A percentile compares a stretch with the other conserved stretches of the same genome.
Conservation (phyloP, 768 basidiomycete genomes). For the Boletus reticuloceps region DNA sequence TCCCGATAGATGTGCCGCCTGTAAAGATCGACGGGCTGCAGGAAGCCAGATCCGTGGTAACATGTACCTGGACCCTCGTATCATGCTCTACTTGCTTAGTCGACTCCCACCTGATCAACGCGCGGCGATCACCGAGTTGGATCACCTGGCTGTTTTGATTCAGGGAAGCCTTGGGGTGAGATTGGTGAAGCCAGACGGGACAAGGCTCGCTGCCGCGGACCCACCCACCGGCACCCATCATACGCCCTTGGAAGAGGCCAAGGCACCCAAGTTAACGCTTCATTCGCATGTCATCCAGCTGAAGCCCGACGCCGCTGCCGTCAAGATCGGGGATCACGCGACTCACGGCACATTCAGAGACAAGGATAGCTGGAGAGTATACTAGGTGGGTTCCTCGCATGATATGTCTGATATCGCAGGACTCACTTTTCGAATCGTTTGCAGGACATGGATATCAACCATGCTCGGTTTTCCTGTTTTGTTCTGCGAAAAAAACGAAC, state of each 20-base stretch:
- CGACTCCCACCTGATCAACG: not conserved
- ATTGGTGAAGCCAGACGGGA: conserved; percentile 15
- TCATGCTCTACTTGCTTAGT: conserved; percentile 11
- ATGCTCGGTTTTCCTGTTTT: too few species aligned
- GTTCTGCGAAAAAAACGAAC: too few species aligned
- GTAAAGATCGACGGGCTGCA: too few species aligned
- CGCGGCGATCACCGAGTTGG: conserved; percentile 2
- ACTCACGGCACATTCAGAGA: conserved; percentile 2
- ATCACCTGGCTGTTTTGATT: not conserved
- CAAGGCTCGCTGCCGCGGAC: conserved; percentile 2
- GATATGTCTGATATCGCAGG: too few species aligned
- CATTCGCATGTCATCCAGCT: conserved; percentile 7
- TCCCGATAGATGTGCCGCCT: conserved; percentile 2
- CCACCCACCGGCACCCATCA: not conserved
- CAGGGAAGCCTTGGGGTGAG: conserved; percentile 10
- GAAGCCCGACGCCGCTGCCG: not conserved
- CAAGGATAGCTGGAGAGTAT: not conserved
- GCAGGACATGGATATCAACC: not conserved
- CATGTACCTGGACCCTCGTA: conserved; percentile 13
- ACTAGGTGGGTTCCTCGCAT: not conserved
- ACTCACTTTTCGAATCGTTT: too few species aligned
- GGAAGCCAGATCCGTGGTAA: conserved; percentile 12
- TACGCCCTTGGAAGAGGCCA: not conserved
- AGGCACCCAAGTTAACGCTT: conserved; percentile 10
- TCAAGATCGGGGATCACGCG: not conserved